phyloP scores from a whole-genome alignment of 805 yeast genomes.

The Cyberlindnera bimundalis region DNA sequence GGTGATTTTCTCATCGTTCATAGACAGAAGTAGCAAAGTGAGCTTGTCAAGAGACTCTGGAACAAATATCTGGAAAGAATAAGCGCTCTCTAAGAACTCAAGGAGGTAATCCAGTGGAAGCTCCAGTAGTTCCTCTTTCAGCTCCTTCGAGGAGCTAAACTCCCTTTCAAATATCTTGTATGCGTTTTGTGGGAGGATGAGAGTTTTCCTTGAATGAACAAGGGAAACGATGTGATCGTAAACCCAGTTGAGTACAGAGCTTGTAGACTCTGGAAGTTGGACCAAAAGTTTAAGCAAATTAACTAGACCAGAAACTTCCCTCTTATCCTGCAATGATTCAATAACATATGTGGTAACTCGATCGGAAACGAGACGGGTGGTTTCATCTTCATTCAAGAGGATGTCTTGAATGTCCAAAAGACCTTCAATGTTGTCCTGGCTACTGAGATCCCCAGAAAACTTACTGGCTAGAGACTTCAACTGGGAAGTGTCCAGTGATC shows the following conservation, averaged over 20 bases:
- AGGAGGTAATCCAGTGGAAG: constrained; percentile 5
- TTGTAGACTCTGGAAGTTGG: constrained; percentile 9
- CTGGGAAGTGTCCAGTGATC: background rate
- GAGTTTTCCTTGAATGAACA: constrained; percentile 3
- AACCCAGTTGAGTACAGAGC: constrained; percentile 10
- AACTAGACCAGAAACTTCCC: background rate
- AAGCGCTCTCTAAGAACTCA: constrained; percentile 18
- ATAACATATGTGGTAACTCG: constrained; percentile 1
- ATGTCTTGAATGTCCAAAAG: constrained; percentile 11
- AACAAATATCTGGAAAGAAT: constrained; percentile 8
- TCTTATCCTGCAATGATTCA: background rate
- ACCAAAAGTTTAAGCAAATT: constrained; percentile 5
- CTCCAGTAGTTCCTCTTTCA: background rate
- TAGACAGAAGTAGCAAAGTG: constrained; percentile 34
- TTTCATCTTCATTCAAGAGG: constrained; percentile 1
- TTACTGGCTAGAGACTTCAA: background rate
- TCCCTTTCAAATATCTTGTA: constrained; percentile 3
- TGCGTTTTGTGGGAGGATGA: constrained; percentile 5
- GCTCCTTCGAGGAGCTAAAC: background rate
- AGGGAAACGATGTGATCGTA: constrained; percentile 2
- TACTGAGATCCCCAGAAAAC: constrained; percentile 6
- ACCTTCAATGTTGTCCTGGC: constrained; percentile 9
- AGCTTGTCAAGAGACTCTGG: constrained; percentile 26
- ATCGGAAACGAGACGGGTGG: constrained; percentile 5
- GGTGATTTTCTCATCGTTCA: constrained; percentile 38